Base-by-base conservation (phyloP, 1,284 basidiomycete genomes). In the Apiotrichum sp. region DNA sequence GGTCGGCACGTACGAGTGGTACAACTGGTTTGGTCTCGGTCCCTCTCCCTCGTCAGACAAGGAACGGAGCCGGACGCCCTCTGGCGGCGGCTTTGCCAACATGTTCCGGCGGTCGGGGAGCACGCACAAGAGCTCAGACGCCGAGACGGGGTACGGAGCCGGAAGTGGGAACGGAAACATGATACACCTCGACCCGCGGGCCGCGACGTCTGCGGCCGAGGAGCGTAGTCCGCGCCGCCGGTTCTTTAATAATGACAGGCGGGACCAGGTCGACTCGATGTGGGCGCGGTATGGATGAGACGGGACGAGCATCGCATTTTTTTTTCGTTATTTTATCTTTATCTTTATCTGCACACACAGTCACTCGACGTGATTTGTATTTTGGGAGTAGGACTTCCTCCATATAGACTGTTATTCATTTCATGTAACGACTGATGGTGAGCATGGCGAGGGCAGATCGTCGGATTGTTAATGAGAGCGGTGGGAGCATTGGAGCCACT, bases 21-120 rank as follows among this genome's bases (percentile, higher is more conserved):
- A 54, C 50, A 35, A 58, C 42, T 49, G 53, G 46, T 52, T 58
- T 34, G 57, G 57, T 22, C 47, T 58, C 35, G 34, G 35, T 8
- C 16, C 47, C 4, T 3, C 32, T 6, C 5, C 14, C 46, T 14
- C 35, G 3, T 5, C 8, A 38, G 36, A 38, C n/a, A 9, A 9
- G n/a, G 14, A 29, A 29, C n/a, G 16, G n/a, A 16, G 9, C n/a
- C 14, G 35, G 33, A 31, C 33, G 1, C 13, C 45, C 11, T 47
- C 45, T 9, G 9, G 45, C 43, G 9, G 43, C 43, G 43, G 43
- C 14, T 16, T 47, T 3, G n/a, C 33, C 6, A 47, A 47, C 33
- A 47, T 47, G 11, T 47, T 47, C 45, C 33, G 45, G 4, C 45
- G 45, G 7, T 47, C 45, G 31, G 33, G 4, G n/a, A 22, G 11